Evolutionary conservation across 2,329 filamentous ascomycete species (phyloP).

Genomic region (Venturia pyrina): DNA sequence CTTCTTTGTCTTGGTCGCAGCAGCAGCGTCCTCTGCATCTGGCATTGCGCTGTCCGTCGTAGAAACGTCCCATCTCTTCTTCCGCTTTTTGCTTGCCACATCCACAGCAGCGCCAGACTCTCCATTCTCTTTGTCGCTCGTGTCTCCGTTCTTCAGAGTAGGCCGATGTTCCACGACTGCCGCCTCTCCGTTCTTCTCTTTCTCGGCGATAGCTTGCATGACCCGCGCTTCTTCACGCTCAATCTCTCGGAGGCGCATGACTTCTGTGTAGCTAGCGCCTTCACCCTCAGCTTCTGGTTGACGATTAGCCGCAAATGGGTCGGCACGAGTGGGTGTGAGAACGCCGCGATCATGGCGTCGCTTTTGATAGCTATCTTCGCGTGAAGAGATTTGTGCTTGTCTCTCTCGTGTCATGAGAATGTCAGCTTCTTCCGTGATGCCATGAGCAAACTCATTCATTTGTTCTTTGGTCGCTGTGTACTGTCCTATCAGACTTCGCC

Average conservation of each 20-base stretch:
- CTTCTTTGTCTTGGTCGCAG: slow-evolving; percentile 57
- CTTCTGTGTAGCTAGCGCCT: slow-evolving; percentile 74
- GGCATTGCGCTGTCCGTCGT: slow-evolving; percentile 38
- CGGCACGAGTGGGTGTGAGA: slow-evolving; percentile 74
- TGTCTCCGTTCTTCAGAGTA: slow-evolving; percentile 56
- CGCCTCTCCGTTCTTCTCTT: slow-evolving; percentile 47
- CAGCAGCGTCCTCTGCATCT: slow-evolving; percentile 26
- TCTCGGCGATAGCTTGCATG: slow-evolving; percentile 66
- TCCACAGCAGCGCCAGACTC: slow-evolving; percentile 60
- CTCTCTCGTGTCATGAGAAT: slow-evolving; percentile 78
- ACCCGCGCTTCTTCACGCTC: slow-evolving; percentile 92
- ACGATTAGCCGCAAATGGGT: slow-evolving; percentile 71
- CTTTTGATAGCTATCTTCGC: slow-evolving; percentile 97
- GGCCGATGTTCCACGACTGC: slow-evolving; percentile 54
- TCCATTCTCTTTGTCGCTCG: slow-evolving; percentile 58
- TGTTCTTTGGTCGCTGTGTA: slow-evolving; percentile 89
- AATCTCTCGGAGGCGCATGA: slow-evolving; percentile 83
- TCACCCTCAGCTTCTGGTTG: slow-evolving; percentile 55
- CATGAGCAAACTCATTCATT: slow-evolving; percentile 87
- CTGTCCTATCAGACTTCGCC: slow-evolving; percentile 74
- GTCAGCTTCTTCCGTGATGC: slow-evolving; percentile 87
- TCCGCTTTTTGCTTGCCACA: slow-evolving; percentile 45
- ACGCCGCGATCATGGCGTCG: slow-evolving; percentile 74
- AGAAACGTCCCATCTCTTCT: slow-evolving; percentile 93
- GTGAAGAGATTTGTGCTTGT: slow-evolving; percentile 79